Evolutionary conservation across 2,329 filamentous ascomycete genomes (phyloP), one percentile per base, ranked within the genome.

Genomic region (Chrysoporthe puriensis): DNA sequence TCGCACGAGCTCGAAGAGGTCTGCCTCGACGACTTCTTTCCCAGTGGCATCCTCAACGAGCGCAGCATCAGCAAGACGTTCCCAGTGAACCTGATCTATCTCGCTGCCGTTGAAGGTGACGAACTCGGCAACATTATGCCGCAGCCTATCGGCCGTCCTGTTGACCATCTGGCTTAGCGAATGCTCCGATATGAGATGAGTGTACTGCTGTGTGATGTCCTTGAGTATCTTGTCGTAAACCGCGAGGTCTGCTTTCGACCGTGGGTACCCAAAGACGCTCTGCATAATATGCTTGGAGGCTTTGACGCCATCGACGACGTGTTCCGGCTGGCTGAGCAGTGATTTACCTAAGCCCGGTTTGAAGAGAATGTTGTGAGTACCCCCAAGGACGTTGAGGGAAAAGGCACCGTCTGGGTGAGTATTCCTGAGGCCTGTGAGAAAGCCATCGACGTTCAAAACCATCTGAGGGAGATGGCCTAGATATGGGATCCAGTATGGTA

Each of bases 51-150:
- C 70, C 34, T 76, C 74, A n/a, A 79, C 70, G 8, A 76, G 70
- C 8, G 74, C 73, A 7, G 76, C 77, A 0, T 74, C 74, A 0
- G 78, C 77, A 5, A 72, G 32, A n/a, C 75, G 72, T 70, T 81
- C 79, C 79, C 79, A 81, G 7, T 77, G 76, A 59, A 73, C 74
- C 68, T 81, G 79, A 58, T 81, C 79, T 3, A 78, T 74, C 0
- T 76, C 72, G 18, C 76, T 77, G 7, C 72, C 71, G 69, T 79
- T 81, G 72, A 81, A 81, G 0, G 79, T 77, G 59, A 81, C 76
- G 2, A 79, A 72, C 58, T 80, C 78, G 1, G 75, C 73, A 11
- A 79, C 74, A 46, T 74, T 72, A 11, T 71, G 70, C n/a, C 74
- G 74, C 1, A 81, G 64, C 26, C 75, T 71, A 5, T 59, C 66